A percentile compares a stretch with the other conserved stretches of the same genome.
Conservation (phyloP, 2,329 filamentous ascomycete genomes). For the Paraconiothyrium sp. region DNA sequence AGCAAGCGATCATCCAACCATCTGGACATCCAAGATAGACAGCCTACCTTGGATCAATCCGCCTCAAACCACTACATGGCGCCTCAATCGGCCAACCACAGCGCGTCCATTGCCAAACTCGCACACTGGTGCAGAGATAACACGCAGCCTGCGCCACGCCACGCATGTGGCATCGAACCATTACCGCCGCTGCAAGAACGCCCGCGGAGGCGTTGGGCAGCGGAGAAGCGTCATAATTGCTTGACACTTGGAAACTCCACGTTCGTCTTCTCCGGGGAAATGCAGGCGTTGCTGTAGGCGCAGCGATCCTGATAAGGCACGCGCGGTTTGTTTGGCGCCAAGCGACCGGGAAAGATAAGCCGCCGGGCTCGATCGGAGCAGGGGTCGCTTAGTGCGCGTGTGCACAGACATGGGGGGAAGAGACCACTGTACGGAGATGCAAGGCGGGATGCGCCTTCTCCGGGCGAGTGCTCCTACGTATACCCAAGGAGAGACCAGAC, state of each 20-base stretch:
- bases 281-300: conserved; percentile 19
- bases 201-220: conserved; percentile 11
- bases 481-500: not conserved
- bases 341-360: conserved; percentile 25
- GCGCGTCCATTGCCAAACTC: not conserved
- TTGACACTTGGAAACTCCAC: conserved; percentile 10
- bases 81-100: not conserved
- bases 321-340: conserved; percentile 25
- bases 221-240: conserved; percentile 11
- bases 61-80: not conserved
- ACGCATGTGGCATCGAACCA: not conserved
- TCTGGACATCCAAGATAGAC: not conserved
- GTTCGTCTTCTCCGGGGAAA: conserved; percentile 39
- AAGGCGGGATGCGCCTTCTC: conserved; percentile 16
- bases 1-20: not conserved
- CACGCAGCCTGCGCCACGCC: not conserved
- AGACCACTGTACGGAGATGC: not conserved
- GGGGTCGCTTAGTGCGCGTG: not conserved
- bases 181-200: not conserved
- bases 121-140: conserved; percentile 4
- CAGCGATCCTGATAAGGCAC: conserved; percentile 35
- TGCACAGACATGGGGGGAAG: no score
- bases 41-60: not conserved
- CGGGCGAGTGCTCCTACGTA: conserved; percentile 1
- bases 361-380: conserved; percentile 23